These are phyloP conservation scores for Perkinsus olseni DNA, from an alignment of 169 alveolate genomes.

Conservation along the genomic window DNA sequence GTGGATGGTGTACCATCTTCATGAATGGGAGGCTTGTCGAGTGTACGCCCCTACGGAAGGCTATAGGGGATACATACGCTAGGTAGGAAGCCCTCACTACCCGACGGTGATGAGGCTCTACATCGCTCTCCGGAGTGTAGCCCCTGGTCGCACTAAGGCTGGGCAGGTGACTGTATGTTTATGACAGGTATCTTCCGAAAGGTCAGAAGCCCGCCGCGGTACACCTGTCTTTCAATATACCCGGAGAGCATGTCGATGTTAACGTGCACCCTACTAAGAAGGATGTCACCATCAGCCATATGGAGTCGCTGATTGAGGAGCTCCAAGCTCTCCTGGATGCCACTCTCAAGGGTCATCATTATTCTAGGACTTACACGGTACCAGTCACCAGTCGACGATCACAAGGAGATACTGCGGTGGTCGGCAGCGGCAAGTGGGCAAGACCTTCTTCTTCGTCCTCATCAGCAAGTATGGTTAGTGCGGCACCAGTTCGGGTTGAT, in stretches of 20 bases:
- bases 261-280: conserved; percentile 97
- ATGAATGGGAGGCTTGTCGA: conserved; percentile 92
- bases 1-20: conserved; percentile 50
- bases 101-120: no score
- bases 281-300: conserved; percentile 12
- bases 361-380: neutral
- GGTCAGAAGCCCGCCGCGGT: conserved; percentile 62
- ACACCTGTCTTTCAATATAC: conserved; percentile 82
- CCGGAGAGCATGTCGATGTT: conserved; percentile 85
- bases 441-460: neutral
- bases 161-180: conserved; percentile 3
- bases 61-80: neutral
- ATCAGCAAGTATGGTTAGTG: neutral
- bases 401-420: neutral
- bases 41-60: conserved; percentile 51
- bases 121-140: no score
- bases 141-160: no score
- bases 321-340: neutral
- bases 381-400: neutral
- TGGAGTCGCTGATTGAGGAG: neutral
- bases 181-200: conserved; percentile 46
- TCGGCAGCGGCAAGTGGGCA: neutral
- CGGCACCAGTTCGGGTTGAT: neutral
- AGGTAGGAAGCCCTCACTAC: no score
- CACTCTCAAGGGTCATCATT: neutral